Base-by-base conservation (phyloP, 2,329 filamentous ascomycete genomes). In the Raffaelea arxii region DNA sequence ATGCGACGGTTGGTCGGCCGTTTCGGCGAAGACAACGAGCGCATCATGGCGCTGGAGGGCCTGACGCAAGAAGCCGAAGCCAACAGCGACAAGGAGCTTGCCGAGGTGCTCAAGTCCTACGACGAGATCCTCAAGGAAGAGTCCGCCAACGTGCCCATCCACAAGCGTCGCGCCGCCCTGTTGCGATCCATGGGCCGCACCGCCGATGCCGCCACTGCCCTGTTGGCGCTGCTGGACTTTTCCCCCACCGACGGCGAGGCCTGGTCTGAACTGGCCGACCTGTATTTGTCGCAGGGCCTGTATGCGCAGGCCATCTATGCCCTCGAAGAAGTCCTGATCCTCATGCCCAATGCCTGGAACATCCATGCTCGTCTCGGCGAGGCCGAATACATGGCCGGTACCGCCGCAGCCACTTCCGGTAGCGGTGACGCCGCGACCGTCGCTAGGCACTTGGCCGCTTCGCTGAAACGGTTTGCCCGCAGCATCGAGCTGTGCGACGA, bases 261-360 rank as follows among this genome's bases (percentile, higher is more conserved):
- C 10, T 98, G 92, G 92, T 79, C 87, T 44, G 92, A 98, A 67
- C 72, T 97, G 55, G 80, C 86, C 45, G 88, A 95, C 60, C 67
- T 96, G 51, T 97, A 98, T 65, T 73, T 89, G 25, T 74, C 74
- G 19, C 84, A 91, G 59, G 87, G 84, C 1, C 66, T 91, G 56
- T 88, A 85, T 59, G 68, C 81, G 14, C 91, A 97, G 63, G 86
- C 89, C 35, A 80, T 95, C 43, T 95, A 84, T 63, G 84, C 88
- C 50, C 68, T 95, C 39, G 92, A 98, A 63, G 92, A 98, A 63
- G 88, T 94, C 19, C 65, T 98, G 39, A 70, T 97, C 44, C 72
- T 94, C 48, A 78, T 80, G 45, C 91, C 92, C 4, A 94, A 95
- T 68, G 87, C 91, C 19, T 98, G 92, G 90, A 97, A 94, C 84